Base-by-base conservation (phyloP, 2,329 filamentous ascomycete species). In the Coniella vitis region DNA sequence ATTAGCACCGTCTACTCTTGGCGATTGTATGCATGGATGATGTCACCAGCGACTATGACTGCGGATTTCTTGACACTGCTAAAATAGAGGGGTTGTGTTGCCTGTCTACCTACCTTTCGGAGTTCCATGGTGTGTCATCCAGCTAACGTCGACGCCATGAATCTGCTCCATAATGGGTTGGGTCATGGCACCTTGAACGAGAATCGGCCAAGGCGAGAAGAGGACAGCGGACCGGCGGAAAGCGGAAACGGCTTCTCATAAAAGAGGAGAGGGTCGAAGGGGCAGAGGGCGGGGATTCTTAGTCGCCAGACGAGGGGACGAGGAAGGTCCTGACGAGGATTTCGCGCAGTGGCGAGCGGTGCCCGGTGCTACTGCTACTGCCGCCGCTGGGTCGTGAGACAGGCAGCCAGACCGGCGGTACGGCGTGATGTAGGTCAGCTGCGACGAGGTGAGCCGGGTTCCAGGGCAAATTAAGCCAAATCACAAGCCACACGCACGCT, bases 71-170 rank as follows among this genome's bases (percentile, higher is more conserved):
- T n/a, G n/a, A n/a, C n/a, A n/a, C n/a, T n/a, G n/a, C n/a, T n/a
- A n/a, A n/a, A n/a, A n/a, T n/a, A n/a, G n/a, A n/a, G n/a, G n/a
- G n/a, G n/a, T n/a, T n/a, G n/a, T n/a, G n/a, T n/a, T n/a, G n/a
- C n/a, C n/a, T n/a, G n/a, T n/a, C n/a, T n/a, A n/a, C 76, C 68
- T 75, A 87, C 89, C 88, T 84, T 86, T 90, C 55, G 83, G 81
- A 58, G 84, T 81, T 63, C 87, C 86, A 13, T 53, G 44, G 68
- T 93, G 86, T 58, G 77, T 77, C 73, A 94, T 86, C 89, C 89
- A 95, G 68, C 86, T 90, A 62, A 94, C 88, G 69, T 95, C 89
- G 61, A 94, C 79, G 57, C 84, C 84, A 65, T 89, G 83, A 56
- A 87, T 79, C 59, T 86, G 83, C 69, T 91, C 87, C 87, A 91